Evolutionary conservation across 257 asterid species (phyloP), one percentile per base, ranked within the genome.

Genomic region (Gentiana macrophylla): DNA sequence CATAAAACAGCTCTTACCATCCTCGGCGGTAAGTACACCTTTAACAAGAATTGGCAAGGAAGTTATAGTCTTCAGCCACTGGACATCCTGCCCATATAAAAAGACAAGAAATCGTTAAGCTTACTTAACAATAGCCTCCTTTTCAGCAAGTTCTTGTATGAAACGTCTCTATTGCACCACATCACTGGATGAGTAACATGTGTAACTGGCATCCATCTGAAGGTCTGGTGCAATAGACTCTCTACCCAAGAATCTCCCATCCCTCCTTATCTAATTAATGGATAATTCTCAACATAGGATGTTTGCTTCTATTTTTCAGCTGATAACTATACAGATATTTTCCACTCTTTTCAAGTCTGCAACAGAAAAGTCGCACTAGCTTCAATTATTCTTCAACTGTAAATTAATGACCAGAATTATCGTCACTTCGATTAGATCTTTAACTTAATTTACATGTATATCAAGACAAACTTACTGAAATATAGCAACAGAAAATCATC

Each of bases 51-150:
- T 90, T 11, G 95, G 96, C 86, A 90, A n/a, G 48, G 88, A 70
- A 65, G 98, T 90, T 67, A 90, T 90, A n/a, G 98, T 57, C 79
- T 82, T 86, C 62, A 90, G 95, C 98, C 98, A 90, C 89, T 86
- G 75, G 13, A 90, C 84, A 73, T 90, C 98, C 95, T 89, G 90
- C 61, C 53, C 62, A 50, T 56, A 33, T 52, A 56, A 54, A 15
- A 15, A 56, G 62, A 41, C 46, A 41, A 60, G 24, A 55, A 58
- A 58, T 34, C 36, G 35, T 68, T 51, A 12, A 50, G 35, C 13
- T 9, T 15, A 32, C 34, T 15, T 3, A 41, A 38, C 12, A 35
- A 41, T 53, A 3, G 10, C 13, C 24, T 41, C 9, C 24, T 15
- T 57, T 6, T 57, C 24, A 15, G 24, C 24, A 15, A 15, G 24